Evolutionary conservation across 257 asterid genomes (phyloP), one percentile per base, ranked within the genome.

Genomic region (Oldenlandia corymbosa): DNA sequence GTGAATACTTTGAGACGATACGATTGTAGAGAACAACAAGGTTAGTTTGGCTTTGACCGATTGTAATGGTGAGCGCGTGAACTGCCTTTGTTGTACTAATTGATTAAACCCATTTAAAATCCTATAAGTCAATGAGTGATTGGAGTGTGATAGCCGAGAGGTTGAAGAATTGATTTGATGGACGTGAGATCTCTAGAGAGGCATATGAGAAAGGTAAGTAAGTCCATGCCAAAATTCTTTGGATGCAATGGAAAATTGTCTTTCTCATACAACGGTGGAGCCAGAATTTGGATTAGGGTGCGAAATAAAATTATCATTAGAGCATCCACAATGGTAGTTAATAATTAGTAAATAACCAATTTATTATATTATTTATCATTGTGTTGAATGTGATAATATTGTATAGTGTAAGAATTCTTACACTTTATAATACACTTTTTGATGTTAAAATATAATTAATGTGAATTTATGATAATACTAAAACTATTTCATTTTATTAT

Each of bases 41-140:
- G 20, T 82, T 87, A 14, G 56, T 48, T 17, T 83, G 76, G 48
- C 68, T 52, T 24, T 85, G 58, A 4, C 80, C 91, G 70, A 54
- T 13, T 14, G 84, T 85, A 71, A 83, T 71, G 72, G 79, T 51
- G 73, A 87, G 73, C n/a, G 87, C 95, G 32, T 92, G 96, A 31
- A 87, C 71, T 26, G 83, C 63, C 68, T 85, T 79, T 0, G 84
- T 72, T 28, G 77, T 74, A 10, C 46, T 10, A 67, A 83, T 78
- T 1, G 94, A 82, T 42, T 36, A 61, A 67, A 82, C 70, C 68
- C 63, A 62, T 41, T 77, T 23, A 64, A 86, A 84, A 23, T 83
- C 78, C 54, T 71, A 82, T 68, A 76, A 68, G 51, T 70, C 75
- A 28, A 70, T 50, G 75, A 54, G 54, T 65, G 48, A 43, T 56